Conservation (phyloP, 164 flowering plant species). For the Dillenia suffruticosa region DNA sequence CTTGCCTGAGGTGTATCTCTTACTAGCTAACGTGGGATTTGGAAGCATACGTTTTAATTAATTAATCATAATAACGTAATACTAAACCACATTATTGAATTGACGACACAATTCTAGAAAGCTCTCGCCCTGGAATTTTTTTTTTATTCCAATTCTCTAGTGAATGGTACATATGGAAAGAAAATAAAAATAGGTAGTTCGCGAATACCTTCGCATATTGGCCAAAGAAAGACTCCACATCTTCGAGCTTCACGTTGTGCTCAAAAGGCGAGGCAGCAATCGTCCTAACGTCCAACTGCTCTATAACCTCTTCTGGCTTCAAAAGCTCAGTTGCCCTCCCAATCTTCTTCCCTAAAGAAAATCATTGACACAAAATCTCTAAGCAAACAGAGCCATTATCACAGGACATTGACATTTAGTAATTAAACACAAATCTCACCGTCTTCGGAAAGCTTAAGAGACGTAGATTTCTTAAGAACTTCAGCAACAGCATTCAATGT, state of each 20-base stretch:
- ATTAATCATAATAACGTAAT: too few species aligned
- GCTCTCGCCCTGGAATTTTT: too few species aligned
- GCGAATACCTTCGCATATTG: constrained; percentile 65
- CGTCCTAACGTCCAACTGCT: constrained; percentile 76
- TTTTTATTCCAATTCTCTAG: too few species aligned
- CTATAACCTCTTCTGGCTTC: constrained; percentile 78
- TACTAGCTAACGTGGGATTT: too few species aligned
- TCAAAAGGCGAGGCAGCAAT: constrained; percentile 76
- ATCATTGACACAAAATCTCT: not conserved
- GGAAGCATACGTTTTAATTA: too few species aligned
- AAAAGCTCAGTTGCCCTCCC: constrained; percentile 58
- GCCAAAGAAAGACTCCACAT: constrained; percentile 66
- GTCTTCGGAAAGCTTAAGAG: constrained; percentile 79
- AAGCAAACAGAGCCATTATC: not conserved
- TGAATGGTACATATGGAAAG: too few species aligned
- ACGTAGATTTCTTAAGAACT: constrained; percentile 48
- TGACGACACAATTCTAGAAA: too few species aligned
- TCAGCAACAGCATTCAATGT: constrained; percentile 76
- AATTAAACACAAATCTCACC: constrained; percentile 34
- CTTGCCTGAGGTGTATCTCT: too few species aligned
- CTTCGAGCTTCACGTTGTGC: constrained; percentile 61
- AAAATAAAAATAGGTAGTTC: too few species aligned
- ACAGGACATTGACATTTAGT: not conserved
- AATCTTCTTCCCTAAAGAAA: constrained; percentile 54
- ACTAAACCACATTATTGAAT: too few species aligned